These are phyloP conservation scores for Boletellus emodensis DNA, from an alignment of 768 basidiomycete species.

Conservation along the genomic window DNA sequence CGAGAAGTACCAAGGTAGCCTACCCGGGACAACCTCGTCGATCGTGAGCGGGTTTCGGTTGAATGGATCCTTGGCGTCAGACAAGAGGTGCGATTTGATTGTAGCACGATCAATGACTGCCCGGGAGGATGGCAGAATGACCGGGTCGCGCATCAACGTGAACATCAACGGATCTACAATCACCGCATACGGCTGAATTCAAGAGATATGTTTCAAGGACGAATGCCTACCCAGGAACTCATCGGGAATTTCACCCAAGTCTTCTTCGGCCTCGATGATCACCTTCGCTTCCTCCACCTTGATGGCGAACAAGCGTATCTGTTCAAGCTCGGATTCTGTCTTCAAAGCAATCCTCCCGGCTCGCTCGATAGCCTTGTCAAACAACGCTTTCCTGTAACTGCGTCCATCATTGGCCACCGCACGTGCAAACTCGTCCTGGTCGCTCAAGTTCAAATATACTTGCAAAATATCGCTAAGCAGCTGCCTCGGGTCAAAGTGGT, in stretches of 20 bases:
- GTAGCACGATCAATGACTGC: constrained; percentile 81
- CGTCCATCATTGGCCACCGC: constrained; percentile 94
- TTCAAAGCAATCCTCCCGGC: constrained; percentile 64
- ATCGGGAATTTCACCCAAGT: constrained; percentile 89
- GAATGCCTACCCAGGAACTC: constrained; percentile 78
- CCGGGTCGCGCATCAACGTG: constrained; percentile 94
- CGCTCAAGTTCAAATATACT: constrained; percentile 85
- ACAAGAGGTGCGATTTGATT: constrained; percentile 92
- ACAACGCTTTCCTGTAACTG: constrained; percentile 81
- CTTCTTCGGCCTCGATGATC: constrained; percentile 84
- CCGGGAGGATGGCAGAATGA: constrained; percentile 79
- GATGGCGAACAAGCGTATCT: constrained; percentile 63
- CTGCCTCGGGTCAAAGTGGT: constrained; percentile 79
- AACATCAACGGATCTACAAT: constrained; percentile 80
- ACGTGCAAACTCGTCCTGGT: constrained; percentile 70
- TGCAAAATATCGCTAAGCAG: constrained; percentile 84
- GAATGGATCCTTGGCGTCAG: constrained; percentile 92
- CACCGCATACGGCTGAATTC: not conserved
- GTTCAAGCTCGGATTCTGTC: constrained; percentile 69
- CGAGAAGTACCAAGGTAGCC: constrained; percentile 22
- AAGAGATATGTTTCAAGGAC: not conserved
- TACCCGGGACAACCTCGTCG: constrained; percentile 76
- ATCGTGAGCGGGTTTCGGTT: constrained; percentile 80
- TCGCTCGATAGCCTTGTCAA: constrained; percentile 71
- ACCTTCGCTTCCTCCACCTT: constrained; percentile 83